Conservation (phyloP, 2,329 filamentous ascomycete genomes). For the Podosphaera xanthii region DNA sequence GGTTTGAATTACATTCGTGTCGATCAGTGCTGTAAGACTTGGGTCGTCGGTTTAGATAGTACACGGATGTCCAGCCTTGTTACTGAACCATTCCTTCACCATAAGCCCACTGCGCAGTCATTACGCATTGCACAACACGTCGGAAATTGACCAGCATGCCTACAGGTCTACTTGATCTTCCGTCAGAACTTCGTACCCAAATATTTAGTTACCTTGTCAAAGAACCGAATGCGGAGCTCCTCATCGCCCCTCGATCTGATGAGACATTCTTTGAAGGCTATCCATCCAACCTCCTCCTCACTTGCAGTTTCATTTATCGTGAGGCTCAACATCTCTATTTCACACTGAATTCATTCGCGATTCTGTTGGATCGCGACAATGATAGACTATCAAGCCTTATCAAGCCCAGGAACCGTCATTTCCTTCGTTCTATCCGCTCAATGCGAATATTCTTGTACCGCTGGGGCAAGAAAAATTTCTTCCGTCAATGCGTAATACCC, state of each 20-base stretch:
- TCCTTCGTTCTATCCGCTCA: conserved; percentile 6
- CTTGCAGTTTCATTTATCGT: conserved; percentile 10
- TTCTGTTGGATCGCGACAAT: conserved; percentile 7
- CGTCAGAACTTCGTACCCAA: conserved; percentile 11
- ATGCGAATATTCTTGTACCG: conserved; percentile 6
- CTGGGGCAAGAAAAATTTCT: conserved; percentile 12
- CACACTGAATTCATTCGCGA: conserved; percentile 9
- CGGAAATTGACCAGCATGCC: no score
- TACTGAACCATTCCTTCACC: no score
- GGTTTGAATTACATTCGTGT: no score
- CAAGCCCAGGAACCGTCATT: conserved; percentile 5
- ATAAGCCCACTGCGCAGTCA: no score
- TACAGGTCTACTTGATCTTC: conserved; percentile 10
- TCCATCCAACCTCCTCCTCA: conserved; percentile 11
- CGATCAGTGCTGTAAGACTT: no score
- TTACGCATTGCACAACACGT: no score
- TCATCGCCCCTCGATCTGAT: background rate
- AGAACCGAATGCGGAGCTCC: background rate
- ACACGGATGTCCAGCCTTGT: no score
- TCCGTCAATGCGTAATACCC: conserved; percentile 5
- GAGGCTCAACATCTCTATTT: conserved; percentile 13
- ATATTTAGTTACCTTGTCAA: conserved; percentile 9
- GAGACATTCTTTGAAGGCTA: conserved; percentile 1
- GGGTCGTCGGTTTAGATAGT: no score
- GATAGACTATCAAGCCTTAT: conserved; percentile 7